A percentile compares a stretch with the other conserved stretches of the same genome.
Conservation (phyloP, 1,139 yeast genomes). For the Suhomyces bolitotheri region DNA sequence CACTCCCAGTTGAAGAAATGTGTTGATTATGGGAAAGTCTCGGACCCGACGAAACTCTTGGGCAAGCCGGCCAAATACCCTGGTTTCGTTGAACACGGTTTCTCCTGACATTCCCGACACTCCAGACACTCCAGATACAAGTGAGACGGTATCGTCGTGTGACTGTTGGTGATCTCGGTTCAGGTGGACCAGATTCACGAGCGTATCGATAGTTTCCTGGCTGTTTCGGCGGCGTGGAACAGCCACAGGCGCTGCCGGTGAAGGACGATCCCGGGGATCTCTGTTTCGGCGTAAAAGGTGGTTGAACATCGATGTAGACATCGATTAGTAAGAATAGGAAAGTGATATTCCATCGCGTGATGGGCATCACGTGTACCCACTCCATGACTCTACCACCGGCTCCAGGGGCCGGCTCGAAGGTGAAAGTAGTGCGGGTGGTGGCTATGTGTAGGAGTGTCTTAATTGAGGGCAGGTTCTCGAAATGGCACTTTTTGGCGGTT, state of each 20-base stretch:
- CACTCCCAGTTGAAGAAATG: constrained; percentile 29
- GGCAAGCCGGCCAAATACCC: constrained; percentile 26
- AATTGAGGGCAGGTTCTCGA: too few species aligned
- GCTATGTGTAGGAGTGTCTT: too few species aligned
- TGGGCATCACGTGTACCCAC: too few species aligned
- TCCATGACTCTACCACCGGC: too few species aligned
- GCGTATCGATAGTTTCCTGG: constrained; percentile 18
- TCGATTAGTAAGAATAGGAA: too few species aligned
- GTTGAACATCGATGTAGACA: constrained; percentile 2
- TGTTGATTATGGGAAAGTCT: constrained; percentile 12
- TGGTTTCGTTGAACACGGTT: constrained; percentile 26
- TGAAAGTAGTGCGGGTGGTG: too few species aligned
- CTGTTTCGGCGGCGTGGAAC: constrained; percentile 9
- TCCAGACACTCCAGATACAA: neutral
- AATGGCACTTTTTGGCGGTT: too few species aligned
- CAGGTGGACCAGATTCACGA: constrained; percentile 11
- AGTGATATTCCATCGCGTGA: constrained; percentile 1
- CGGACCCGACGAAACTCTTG: constrained; percentile 22
- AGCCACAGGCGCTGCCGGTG: neutral
- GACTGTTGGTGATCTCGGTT: neutral
- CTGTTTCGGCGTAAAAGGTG: constrained; percentile 6
- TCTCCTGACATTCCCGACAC: constrained; percentile 27
- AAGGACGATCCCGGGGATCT: neutral
- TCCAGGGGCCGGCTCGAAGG: too few species aligned
- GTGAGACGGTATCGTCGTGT: neutral